Percentiles rank a stretch among this genome's conserved stretches.
Evolutionary conservation across 106 monocot species (phyloP).

Genomic region (Acorus gramineus): DNA sequence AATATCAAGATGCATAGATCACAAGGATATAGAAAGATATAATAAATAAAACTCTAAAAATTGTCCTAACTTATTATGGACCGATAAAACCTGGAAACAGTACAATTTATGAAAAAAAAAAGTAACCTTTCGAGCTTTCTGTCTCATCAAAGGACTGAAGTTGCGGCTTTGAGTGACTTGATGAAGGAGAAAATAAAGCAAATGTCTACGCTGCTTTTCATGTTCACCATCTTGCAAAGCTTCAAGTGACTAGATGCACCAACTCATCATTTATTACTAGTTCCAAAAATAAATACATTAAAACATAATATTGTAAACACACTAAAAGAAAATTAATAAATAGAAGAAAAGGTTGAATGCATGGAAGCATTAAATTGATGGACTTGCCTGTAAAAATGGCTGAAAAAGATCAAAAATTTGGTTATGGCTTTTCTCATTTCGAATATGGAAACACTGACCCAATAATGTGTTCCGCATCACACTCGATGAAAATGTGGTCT

Average conservation of each 20-base stretch:
- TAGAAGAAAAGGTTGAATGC: neutral
- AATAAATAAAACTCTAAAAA: neutral
- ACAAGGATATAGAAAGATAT: neutral
- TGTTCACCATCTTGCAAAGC: slow-evolving; percentile 95
- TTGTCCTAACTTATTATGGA: too few relatives aligned
- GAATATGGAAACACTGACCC: slow-evolving; percentile 96
- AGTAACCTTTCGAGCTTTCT: slow-evolving; percentile 86
- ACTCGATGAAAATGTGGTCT: slow-evolving; percentile 83
- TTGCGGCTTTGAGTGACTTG: slow-evolving; percentile 96
- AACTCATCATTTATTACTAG: slow-evolving; percentile 7
- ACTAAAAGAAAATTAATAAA: slow-evolving; percentile 1
- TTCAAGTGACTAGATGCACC: slow-evolving; percentile 76
- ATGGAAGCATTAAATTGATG: slow-evolving; percentile 2
- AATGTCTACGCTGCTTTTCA: slow-evolving; percentile 96
- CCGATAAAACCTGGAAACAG: neutral
- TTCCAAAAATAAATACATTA: neutral
- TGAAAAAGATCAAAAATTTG: slow-evolving; percentile 96
- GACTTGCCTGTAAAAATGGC: slow-evolving; percentile 88
- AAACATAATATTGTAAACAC: neutral
- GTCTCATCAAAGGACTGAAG: slow-evolving; percentile 82
- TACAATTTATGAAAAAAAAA: neutral
- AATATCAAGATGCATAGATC: neutral
- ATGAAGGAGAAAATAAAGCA: slow-evolving; percentile 95
- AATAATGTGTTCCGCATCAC: slow-evolving; percentile 96
- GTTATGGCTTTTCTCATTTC: slow-evolving; percentile 94